Conservation (phyloP, 169 alveolate species). For the Cryptosporidium viatorum region DNA sequence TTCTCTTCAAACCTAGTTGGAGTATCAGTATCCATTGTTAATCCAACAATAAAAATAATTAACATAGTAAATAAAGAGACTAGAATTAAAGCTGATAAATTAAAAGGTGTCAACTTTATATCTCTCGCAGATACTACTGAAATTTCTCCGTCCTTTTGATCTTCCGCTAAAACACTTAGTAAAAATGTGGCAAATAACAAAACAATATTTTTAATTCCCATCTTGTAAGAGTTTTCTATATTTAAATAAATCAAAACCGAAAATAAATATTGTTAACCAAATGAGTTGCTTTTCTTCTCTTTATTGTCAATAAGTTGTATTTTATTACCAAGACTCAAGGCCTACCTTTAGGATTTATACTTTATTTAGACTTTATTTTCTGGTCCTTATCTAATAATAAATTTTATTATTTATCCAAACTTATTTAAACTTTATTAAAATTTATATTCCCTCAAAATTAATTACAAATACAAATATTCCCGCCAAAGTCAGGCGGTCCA, state of each 20-base stretch:
- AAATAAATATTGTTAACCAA: background rate
- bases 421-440: background rate
- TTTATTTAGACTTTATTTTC: background rate
- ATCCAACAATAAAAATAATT: slow-evolving; percentile 41
- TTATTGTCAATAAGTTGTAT: background rate
- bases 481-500: background rate
- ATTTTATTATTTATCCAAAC: background rate
- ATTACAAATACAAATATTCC: background rate
- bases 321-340: background rate
- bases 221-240: background rate
- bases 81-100: slow-evolving; percentile 38
- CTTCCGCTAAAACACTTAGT: slow-evolving; percentile 24
- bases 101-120: slow-evolving; percentile 57
- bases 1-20: slow-evolving; percentile 74
- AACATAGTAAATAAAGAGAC: slow-evolving; percentile 40
- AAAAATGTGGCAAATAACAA: slow-evolving; percentile 3
- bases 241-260: background rate
- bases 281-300: background rate
- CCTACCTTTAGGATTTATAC: background rate
- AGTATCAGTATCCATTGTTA: slow-evolving; percentile 56
- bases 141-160: background rate
- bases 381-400: background rate
- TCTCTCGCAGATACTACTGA: slow-evolving; percentile 2
- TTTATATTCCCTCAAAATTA: background rate
- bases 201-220: background rate